Base-by-base conservation (phyloP, 2,329 filamentous ascomycete genomes). In the Metarhizium sp. region DNA sequence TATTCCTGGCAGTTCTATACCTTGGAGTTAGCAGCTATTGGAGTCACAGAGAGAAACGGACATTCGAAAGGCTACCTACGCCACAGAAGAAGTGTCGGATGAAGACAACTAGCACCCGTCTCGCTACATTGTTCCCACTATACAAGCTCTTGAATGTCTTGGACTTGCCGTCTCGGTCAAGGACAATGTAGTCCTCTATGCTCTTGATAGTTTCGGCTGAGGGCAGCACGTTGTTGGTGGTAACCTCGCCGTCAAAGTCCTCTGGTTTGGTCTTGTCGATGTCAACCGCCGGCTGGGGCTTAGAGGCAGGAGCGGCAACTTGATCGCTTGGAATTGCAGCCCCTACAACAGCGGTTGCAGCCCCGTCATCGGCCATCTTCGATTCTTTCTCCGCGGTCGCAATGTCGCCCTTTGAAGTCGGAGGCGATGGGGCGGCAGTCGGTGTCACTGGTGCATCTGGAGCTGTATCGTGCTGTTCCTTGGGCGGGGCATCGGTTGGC, bases 51-150 rank as follows among this genome's bases (percentile, higher is more conserved):
- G 18, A 51, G 16, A 13, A 36, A 14, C 43, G 48, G 62, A 55
- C 14, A 13, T 40, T 42, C n/a, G 11, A 32, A 38, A 7, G 52
- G 52, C 45, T 46, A 77, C 85, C 69, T 76, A 89, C 87, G 40
- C 86, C 86, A 66, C 88, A 91, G 75, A 88, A 90, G 70, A 91
- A 92, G 71, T 91, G 87, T 48, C 88, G 79, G 56, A 92, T 78
- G 66, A 92, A 91, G 61, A 91, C 81, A 46, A 90, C 70, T 36
- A 92, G 75, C 32, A 88, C 81, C 2, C 83, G 74, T 18, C 77
- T 72, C 13, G 78, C 73, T 2, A 75, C 74, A 54, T 79, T 79
- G 50, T 68, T 73, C 4, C 81, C 80, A 38, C 74, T 76, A 66
- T 85, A 86, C 32, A 88, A 70, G 61, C 78, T 82, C 68, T 79